Base-by-base conservation (phyloP, 108 stramenopile species). In the Mayamaea pseudoterrestris region DNA sequence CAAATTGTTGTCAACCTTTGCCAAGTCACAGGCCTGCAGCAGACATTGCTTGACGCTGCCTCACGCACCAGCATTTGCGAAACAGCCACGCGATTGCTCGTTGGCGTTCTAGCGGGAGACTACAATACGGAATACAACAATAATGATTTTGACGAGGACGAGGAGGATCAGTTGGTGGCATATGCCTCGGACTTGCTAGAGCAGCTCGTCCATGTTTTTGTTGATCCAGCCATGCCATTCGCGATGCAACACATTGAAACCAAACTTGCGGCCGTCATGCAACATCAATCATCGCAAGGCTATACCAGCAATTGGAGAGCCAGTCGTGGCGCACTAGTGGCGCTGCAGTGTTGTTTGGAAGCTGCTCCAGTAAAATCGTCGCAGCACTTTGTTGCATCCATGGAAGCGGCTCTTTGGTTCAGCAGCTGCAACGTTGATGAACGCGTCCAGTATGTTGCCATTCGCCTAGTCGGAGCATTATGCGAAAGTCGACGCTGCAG, bases 381-480 rank as follows among this genome's bases (percentile, higher is more conserved):
- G 17, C 55, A 53, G 4, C 68, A 80, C 32, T 58, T 73, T 28
- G 63, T 63, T 7, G 69, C 72, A n/a, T 51, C 76, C 3, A 31
- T 77, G 1, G 61, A 71, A 27, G 65, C 65, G 23, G 76, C 71
- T 24, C 43, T 66, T 9, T 43, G 51, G 9, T 41, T 75, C 37
- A 53, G 8, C 25, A 29, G 41, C 37, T 51, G 46, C 45, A 57
- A 11, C 23, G 55, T 35, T 16, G 50, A n/a, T 60, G 60, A 52
- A 5, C 56, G 84, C 2, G 76, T 80, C 14, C 74, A 69, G 48
- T 76, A 61, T 35, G 72, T 77, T 45, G 75, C 81, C 5, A 56
- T 88, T 55, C 76, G 77, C 25, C 43, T 29, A 52, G 79, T 39
- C 75, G 78, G 14, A 47, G 61, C 20, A 45, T 83, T 18, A 76